These are phyloP conservation scores for Pseudogymnoascus sp. DNA, from an alignment of 2,329 filamentous ascomycete genomes.

Conservation along the genomic window DNA sequence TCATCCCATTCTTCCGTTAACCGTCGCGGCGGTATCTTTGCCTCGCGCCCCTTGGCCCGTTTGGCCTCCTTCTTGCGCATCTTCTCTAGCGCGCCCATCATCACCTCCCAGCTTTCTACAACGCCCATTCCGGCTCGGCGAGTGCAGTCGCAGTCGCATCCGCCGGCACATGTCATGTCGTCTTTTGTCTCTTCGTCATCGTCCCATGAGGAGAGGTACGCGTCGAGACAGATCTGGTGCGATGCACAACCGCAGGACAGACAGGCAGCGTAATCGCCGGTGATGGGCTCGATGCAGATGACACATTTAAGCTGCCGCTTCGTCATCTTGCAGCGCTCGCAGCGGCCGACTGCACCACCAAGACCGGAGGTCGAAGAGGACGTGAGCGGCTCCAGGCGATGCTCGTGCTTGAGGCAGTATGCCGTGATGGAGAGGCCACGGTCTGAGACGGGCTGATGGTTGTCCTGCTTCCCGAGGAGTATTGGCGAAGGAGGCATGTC, in stretches of 20 bases:
- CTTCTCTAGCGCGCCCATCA: conserved; percentile 36
- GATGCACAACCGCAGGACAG: conserved; percentile 56
- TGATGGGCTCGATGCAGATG: conserved; percentile 54
- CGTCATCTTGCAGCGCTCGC: conserved; percentile 43
- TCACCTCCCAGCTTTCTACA: conserved; percentile 54
- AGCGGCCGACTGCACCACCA: conserved; percentile 41
- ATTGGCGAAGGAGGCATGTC: conserved; percentile 40
- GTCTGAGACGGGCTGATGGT: conserved; percentile 30
- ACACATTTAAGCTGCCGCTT: conserved; percentile 55
- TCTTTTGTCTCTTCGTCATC: conserved; percentile 26
- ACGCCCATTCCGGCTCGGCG: conserved; percentile 49
- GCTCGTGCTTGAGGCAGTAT: conserved; percentile 56
- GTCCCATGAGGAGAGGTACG: conserved; percentile 38
- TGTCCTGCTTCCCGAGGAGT: conserved; percentile 48
- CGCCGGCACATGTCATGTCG: conserved; percentile 52
- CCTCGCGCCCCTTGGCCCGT: conserved; percentile 10
- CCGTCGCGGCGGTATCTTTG: conserved; percentile 12
- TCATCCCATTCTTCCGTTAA: conserved; percentile 20
- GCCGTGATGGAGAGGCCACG: conserved; percentile 54
- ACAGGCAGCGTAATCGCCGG: conserved; percentile 53
- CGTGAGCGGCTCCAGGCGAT: conserved; percentile 51
- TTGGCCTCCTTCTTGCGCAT: conserved; percentile 18
- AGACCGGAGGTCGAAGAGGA: conserved; percentile 26
- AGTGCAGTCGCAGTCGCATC: conserved; percentile 57
- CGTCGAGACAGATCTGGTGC: conserved; percentile 51